Evolutionary conservation across 2,329 filamentous ascomycete genomes (phyloP).

Genomic region (Pseudocercospora musae): DNA sequence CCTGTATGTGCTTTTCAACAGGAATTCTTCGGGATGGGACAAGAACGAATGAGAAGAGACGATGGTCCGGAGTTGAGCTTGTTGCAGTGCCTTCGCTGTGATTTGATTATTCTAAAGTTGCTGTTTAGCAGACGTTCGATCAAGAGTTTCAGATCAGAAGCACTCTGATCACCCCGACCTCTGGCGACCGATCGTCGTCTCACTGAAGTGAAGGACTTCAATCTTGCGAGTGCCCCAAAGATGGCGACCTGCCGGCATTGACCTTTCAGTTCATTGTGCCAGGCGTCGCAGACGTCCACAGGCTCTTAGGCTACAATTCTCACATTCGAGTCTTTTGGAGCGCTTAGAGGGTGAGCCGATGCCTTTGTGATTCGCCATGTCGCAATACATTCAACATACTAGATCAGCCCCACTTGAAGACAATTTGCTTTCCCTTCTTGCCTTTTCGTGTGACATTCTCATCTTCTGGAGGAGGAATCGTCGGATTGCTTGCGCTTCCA

Average conservation of each 20-base stretch:
- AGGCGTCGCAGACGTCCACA: too few species aligned
- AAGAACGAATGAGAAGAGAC: neutral
- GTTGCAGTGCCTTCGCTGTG: neutral
- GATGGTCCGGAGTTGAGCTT: neutral
- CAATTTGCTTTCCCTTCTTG: slow-evolving; percentile 50
- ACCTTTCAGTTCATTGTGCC: too few species aligned
- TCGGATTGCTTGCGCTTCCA: slow-evolving; percentile 24
- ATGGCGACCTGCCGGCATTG: too few species aligned
- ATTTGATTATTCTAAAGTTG: neutral
- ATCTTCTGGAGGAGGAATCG: slow-evolving; percentile 25
- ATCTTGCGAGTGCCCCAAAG: too few species aligned
- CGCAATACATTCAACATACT: neutral
- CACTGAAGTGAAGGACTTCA: too few species aligned
- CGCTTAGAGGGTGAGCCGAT: neutral
- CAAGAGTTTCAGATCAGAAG: neutral
- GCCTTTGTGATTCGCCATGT: neutral
- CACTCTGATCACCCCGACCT: neutral
- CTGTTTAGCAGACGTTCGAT: neutral
- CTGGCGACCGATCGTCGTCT: too few species aligned
- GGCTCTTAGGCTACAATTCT: too few species aligned
- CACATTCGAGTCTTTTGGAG: too few species aligned
- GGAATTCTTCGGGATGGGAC: too few species aligned
- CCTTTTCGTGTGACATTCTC: slow-evolving; percentile 44
- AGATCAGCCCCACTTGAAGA: slow-evolving; percentile 48
- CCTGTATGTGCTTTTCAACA: neutral